These are phyloP conservation scores for Umbelopsis isabellina DNA, from an alignment of 192 early-diverging fungal species.

Conservation along the genomic window DNA sequence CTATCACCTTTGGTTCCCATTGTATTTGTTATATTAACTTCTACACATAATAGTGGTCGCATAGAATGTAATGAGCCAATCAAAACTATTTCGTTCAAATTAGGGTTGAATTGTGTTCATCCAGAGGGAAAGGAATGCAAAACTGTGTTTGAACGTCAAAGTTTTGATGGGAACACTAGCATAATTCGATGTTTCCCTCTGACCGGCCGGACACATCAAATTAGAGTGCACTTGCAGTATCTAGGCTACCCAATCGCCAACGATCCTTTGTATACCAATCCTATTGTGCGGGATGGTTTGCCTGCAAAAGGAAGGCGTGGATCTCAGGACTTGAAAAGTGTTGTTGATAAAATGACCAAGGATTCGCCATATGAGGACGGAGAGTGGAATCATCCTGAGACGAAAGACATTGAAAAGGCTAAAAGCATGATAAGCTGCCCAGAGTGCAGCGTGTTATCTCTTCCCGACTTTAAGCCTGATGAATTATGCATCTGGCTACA, in stretches of 20 bases:
- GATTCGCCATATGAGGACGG: conserved; percentile 19
- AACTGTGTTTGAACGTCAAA: conserved; percentile 75
- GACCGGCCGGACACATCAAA: conserved; percentile 96
- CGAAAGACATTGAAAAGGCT: conserved; percentile 3
- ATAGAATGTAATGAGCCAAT: conserved; percentile 82
- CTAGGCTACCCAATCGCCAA: conserved; percentile 94
- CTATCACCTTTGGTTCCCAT: not conserved
- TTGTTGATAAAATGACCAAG: conserved; percentile 26
- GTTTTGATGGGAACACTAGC: conserved; percentile 67
- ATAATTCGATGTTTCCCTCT: conserved; percentile 82
- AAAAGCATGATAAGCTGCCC: conserved; percentile 38
- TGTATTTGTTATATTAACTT: conserved; percentile 12
- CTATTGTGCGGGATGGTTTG: conserved; percentile 67
- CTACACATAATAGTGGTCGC: conserved; percentile 40
- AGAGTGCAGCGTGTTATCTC: conserved; percentile 59
- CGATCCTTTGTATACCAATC: conserved; percentile 88
- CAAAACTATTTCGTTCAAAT: conserved; percentile 80
- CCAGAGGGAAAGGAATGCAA: conserved; percentile 79
- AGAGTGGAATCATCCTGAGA: conserved; percentile 25
- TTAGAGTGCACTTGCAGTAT: conserved; percentile 94
- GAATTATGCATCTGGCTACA: conserved; percentile 90
- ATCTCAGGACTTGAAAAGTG: conserved; percentile 33
- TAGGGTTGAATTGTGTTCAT: conserved; percentile 87
- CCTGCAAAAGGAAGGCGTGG: conserved; percentile 55
- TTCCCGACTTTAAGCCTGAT: conserved; percentile 72